Percentiles rank a stretch among this genome's conserved stretches.
These are phyloP conservation scores for Micractinium sp. DNA, from an alignment of 139 green algal species.

Conservation along the genomic window DNA sequence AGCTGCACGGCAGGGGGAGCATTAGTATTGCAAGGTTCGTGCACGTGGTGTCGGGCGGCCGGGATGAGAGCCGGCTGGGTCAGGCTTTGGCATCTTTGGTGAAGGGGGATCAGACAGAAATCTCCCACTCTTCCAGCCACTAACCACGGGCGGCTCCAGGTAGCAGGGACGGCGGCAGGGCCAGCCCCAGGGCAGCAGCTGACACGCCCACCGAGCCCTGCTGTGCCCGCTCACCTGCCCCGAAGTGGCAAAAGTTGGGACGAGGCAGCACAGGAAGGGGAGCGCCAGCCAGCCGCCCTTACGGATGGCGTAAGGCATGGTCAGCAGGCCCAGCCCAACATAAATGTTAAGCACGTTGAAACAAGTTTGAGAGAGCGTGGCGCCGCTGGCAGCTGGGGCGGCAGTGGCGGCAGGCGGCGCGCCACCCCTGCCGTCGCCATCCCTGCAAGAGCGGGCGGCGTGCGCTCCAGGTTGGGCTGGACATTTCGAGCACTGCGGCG, in stretches of 20 bases:
- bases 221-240: slow-evolving; percentile 12
- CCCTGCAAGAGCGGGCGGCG: not conserved
- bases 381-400: not conserved
- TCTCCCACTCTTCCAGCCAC: not conserved
- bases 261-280: slow-evolving; percentile 3
- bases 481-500: not conserved
- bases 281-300: slow-evolving; percentile 55
- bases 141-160: too few relatives aligned
- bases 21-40: too few relatives aligned
- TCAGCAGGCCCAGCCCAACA: slow-evolving; percentile 46
- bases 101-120: not conserved
- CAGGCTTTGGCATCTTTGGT: not conserved
- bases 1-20: slow-evolving; percentile 25
- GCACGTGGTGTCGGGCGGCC: too few relatives aligned
- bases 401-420: too few relatives aligned
- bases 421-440: not conserved
- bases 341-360: slow-evolving; percentile 33
- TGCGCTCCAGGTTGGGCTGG: not conserved
- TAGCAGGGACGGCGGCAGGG: too few relatives aligned
- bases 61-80: too few relatives aligned
- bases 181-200: not conserved
- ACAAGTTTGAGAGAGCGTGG: not conserved
- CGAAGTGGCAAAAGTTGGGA: slow-evolving; percentile 45
- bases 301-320: slow-evolving; percentile 51
- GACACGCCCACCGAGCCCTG: not conserved